These are phyloP conservation scores for Xylaria sp. DNA, from an alignment of 2,329 filamentous ascomycete genomes.

Conservation along the genomic window DNA sequence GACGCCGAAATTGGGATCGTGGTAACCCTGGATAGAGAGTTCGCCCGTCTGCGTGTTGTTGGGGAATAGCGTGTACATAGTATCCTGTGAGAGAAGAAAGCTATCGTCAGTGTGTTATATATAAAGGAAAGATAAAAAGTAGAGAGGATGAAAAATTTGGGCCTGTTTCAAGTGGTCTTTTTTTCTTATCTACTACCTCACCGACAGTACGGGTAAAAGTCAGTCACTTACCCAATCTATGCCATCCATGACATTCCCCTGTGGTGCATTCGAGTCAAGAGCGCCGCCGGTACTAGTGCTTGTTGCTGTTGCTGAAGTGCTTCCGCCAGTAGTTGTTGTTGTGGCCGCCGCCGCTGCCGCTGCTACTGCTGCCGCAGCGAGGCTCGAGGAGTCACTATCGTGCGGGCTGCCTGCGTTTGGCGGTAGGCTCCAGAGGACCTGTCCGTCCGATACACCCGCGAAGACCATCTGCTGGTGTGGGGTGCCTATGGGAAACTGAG, in stretches of 20 bases:
- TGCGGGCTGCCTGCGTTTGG: slow-evolving; percentile 56
- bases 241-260: slow-evolving; percentile 59
- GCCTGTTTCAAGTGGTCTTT: too few species aligned
- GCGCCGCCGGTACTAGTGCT: background rate
- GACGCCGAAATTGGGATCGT: slow-evolving; percentile 52
- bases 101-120: slow-evolving; percentile 15
- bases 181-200: background rate
- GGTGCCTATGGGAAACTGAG: slow-evolving; percentile 9
- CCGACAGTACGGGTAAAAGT: background rate
- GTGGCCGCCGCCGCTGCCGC: slow-evolving; percentile 23
- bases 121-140: background rate
- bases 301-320: slow-evolving; percentile 14
- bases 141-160: too few species aligned
- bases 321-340: background rate
- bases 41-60: slow-evolving; percentile 54
- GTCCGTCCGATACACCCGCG: slow-evolving; percentile 60
- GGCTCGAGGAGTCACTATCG: slow-evolving; percentile 56
- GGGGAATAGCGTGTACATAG: slow-evolving; percentile 53
- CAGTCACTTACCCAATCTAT: slow-evolving; percentile 72
- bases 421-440: slow-evolving; percentile 59
- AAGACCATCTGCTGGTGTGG: slow-evolving; percentile 53
- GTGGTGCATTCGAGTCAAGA: slow-evolving; percentile 24
- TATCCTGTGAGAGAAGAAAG: slow-evolving; percentile 45
- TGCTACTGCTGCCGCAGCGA: slow-evolving; percentile 27
- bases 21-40: slow-evolving; percentile 53